Conservation (phyloP, 352 stramenopile species). For the Phytophthora sojae region DNA sequence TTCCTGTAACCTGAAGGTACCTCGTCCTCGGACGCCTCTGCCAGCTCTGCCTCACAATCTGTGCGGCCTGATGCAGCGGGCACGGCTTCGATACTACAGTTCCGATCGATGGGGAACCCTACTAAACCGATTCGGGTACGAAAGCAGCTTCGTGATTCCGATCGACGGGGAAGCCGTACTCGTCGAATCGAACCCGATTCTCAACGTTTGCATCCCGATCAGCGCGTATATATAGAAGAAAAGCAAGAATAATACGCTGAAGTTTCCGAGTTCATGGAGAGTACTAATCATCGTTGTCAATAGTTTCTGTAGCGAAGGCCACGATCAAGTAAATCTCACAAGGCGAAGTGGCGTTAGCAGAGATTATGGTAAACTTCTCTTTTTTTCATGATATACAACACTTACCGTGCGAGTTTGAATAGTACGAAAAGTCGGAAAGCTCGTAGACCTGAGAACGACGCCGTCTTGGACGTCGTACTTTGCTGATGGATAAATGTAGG, state of each 20-base stretch:
- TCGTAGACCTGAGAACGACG: slow-evolving; percentile 81
- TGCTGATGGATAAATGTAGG: slow-evolving; percentile 43
- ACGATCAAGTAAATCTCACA: slow-evolving; percentile 57
- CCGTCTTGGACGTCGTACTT: slow-evolving; percentile 27
- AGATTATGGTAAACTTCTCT: background rate
- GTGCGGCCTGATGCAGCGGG: too few species aligned
- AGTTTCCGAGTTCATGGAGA: slow-evolving; percentile 92
- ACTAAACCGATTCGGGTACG: too few species aligned
- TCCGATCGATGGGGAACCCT: too few species aligned
- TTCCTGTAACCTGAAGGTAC: too few species aligned
- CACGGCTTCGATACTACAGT: too few species aligned
- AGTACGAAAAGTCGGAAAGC: slow-evolving; percentile 88
- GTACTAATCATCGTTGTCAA: slow-evolving; percentile 91
- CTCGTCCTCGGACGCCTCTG: too few species aligned
- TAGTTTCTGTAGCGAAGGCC: slow-evolving; percentile 93
- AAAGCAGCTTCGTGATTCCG: slow-evolving; percentile 32
- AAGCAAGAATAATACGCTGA: slow-evolving; percentile 91
- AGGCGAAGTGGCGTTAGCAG: slow-evolving; percentile 8
- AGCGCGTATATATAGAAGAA: slow-evolving; percentile 95
- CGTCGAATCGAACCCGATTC: slow-evolving; percentile 92
- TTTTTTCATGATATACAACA: slow-evolving; percentile 24
- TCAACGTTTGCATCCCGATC: slow-evolving; percentile 94
- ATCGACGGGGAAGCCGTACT: slow-evolving; percentile 54
- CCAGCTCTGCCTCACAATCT: too few species aligned
- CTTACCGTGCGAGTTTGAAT: slow-evolving; percentile 90